Base-by-base conservation (phyloP, 805 yeast species). In the Monosporozyma unispora region DNA sequence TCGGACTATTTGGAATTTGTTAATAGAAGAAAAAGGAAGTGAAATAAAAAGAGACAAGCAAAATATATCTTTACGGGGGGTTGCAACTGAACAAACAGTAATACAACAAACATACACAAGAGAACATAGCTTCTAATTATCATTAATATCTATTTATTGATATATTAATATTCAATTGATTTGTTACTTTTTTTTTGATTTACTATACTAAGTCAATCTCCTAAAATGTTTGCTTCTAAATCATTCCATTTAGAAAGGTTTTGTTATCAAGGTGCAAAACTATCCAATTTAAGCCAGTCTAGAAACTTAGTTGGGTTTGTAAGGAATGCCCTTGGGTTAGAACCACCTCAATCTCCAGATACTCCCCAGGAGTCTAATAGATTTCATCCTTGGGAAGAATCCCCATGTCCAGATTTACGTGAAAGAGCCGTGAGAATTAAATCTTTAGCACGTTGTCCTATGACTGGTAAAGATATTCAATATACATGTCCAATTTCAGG, bases 401-500 rank as follows among this genome's bases (percentile, higher is more conserved):
- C 96, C 1, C 97, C 98, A 1, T 79, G 83, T 22, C 84, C 86
- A 48, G 96, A 87, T 57, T 74, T 91, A 51, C 78, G 98, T 56
- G 84, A 87, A 57, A 78, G 98, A 54, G 97, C 98, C 1, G 96
- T 96, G 21, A 80, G 83, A 52, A 93, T 93, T 55, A 79, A 91
- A 62, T 84, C 96, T 4, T 75, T 82, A 52, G 96, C 96, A 11
- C 78, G 78, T 60, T 91, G 98, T 66, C 98, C 97, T 0, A 93
- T 90, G 12, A 91, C 98, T 0, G 75, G 81, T n/a, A 78, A 81
- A 55, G 84, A 85, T 44, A 87, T 93, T 52, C 76, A 82, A 57
- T 93, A 76, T 66, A 88, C 93, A 1, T 93, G 98, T 70, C 99
- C 99, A 2, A 71, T 78, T 50, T 86, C 96, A 7, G 99, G 99